Evolutionary conservation across 1,284 basidiomycete genomes (phyloP), one percentile per base, ranked within the genome.

Genomic region (Marasmius sp.): DNA sequence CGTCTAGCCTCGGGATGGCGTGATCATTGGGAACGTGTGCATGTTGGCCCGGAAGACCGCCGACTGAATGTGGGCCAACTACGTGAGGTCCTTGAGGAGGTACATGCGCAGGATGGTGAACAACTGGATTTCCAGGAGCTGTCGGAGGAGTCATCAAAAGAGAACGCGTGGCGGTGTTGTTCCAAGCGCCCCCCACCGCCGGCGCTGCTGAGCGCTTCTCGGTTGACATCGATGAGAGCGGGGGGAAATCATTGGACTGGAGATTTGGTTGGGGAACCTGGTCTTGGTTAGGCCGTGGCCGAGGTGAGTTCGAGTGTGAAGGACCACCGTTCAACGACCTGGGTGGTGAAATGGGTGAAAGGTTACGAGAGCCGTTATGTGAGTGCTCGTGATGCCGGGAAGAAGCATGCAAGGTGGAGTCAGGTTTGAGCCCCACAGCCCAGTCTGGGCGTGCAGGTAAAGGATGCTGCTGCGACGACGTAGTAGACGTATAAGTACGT

Each of bases 371-470:
- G 60, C 53, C 66, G 66, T 59, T 54, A 70, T 34, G 70, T 69
- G 61, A 57, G 38, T 77, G 74, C 57, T 81, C 75, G 63, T 82
- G 81, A 67, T 84, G 82, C 36, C 82, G 78, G 59, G 77, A 74
- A 5, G 80, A 74, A 52, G 81, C 66, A 65, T 85, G 83, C 48
- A 88, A 72, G 11, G 83, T 87, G 48, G 86, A 84, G 64, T 89
- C 86, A 0, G 91, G 84, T 70, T 88, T 89, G 39, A 93, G 77
- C 8, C 91, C 90, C 11, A 93, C 89, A 22, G 91, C 91, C 91
- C 92, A 93, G 70, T 93, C 91, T 45, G 91, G 91, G 61, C 91
- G 82, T 4, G 90, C 77, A 10, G 91, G 91, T 51, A 93, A 79
- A 27, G 91, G 91, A 69, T 93, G 91, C 68, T 93, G 91, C 68